A percentile compares a stretch with the other conserved stretches of the same genome.
Evolutionary conservation across 495 filamentous ascomycete species (phyloP).

Genomic region (Aspergillus incahuasiensis): DNA sequence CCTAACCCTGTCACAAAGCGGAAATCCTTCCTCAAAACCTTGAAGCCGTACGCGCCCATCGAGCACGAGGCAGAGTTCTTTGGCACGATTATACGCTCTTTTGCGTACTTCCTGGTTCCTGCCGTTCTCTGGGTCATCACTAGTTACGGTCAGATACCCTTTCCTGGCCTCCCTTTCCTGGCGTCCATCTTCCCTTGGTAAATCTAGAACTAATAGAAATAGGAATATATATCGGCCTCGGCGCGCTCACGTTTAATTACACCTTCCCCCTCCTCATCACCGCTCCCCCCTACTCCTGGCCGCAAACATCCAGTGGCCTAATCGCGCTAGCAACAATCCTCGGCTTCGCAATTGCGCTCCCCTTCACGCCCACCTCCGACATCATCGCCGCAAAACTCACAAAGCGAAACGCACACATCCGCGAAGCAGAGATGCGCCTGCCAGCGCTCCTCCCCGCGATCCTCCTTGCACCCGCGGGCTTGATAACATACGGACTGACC

Average conservation of each 20-base stretch:
- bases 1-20: background rate
- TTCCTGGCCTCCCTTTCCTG: background rate
- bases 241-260: slow-evolving; percentile 55
- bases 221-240: slow-evolving; percentile 55
- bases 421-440: slow-evolving; percentile 59
- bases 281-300: slow-evolving; percentile 55
- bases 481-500: slow-evolving; percentile 52
- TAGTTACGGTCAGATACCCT: slow-evolving; percentile 28
- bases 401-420: slow-evolving; percentile 49
- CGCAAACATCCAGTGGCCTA: slow-evolving; percentile 50
- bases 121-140: slow-evolving; percentile 57
- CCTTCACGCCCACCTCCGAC: slow-evolving; percentile 53
- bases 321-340: slow-evolving; percentile 49
- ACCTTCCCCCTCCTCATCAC: slow-evolving; percentile 56
- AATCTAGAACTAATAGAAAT: background rate
- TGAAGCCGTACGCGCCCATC: slow-evolving; percentile 36
- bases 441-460: slow-evolving; percentile 51
- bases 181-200: too few relatives aligned
- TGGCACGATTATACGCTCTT: slow-evolving; percentile 45
- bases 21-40: slow-evolving; percentile 42
- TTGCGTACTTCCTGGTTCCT: slow-evolving; percentile 52
- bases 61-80: slow-evolving; percentile 43
- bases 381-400: slow-evolving; percentile 52
- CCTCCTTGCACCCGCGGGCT: slow-evolving; percentile 49
- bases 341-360: slow-evolving; percentile 51